phyloP scores from a whole-genome alignment of 108 stramenopile genomes.

The Aurantiochytrium sp. region DNA sequence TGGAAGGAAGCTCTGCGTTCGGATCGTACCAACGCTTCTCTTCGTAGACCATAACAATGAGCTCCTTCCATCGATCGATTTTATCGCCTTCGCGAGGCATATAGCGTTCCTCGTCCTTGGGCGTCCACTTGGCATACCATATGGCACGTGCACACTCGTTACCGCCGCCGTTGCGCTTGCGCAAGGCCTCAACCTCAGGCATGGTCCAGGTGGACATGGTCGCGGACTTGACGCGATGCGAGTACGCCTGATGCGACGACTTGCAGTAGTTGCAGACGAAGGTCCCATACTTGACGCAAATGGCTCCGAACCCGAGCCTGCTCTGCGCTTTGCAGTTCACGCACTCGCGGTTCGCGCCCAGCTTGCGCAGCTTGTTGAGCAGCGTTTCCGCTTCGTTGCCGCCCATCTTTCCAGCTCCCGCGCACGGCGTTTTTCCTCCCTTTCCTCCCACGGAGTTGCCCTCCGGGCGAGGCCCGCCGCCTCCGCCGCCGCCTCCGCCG shows the following conservation, averaged over 20 bases:
- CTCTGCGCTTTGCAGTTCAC: constrained; percentile 1
- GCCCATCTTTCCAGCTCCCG: background rate
- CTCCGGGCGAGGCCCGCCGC: too few species aligned
- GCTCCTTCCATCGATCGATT: constrained; percentile 21
- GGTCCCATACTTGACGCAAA: constrained; percentile 81
- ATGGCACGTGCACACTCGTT: constrained; percentile 19
- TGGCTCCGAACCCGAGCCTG: constrained; percentile 37
- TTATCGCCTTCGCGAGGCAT: constrained; percentile 22
- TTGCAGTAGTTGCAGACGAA: constrained; percentile 89
- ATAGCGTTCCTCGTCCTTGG: background rate
- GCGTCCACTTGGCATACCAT: constrained; percentile 22
- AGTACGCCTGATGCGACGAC: constrained; percentile 73
- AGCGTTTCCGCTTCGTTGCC: background rate
- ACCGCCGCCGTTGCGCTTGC: constrained; percentile 16
- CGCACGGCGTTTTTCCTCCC: too few species aligned
- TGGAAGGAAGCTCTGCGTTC: background rate
- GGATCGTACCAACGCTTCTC: constrained; percentile 17
- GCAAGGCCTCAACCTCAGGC: constrained; percentile 17
- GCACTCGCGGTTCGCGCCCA: constrained; percentile 4
- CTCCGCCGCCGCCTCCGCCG: too few species aligned
- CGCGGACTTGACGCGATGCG: constrained; percentile 79
- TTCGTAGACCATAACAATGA: background rate
- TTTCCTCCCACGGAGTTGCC: too few species aligned
- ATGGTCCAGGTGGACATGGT: constrained; percentile 58
- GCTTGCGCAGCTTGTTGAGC: constrained; percentile 12